A percentile compares a stretch with the other conserved stretches of the same genome.
Evolutionary conservation across 1,139 yeast genomes (phyloP).

Genomic region (Saccharomyces hybrid): DNA sequence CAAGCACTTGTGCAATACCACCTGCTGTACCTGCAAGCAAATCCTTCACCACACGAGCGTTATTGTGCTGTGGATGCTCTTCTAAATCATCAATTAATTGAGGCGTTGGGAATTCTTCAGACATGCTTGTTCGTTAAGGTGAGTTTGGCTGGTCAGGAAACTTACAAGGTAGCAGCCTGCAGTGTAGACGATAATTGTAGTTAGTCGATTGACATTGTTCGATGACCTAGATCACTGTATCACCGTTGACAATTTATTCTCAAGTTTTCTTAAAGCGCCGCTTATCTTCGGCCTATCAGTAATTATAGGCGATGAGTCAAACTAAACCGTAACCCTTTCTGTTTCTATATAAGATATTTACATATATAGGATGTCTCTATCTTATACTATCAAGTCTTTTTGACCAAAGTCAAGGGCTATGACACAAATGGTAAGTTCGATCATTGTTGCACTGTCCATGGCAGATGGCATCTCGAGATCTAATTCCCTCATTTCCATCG

Average conservation of each 20-base stretch:
- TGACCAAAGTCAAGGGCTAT: conserved; percentile 22
- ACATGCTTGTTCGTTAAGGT: conserved; percentile 15
- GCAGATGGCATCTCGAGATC: background rate
- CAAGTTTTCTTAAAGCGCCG: background rate
- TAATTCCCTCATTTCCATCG: background rate
- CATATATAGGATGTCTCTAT: no score
- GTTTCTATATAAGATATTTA: background rate
- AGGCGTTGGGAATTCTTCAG: conserved; percentile 29
- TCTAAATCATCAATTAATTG: conserved; percentile 30
- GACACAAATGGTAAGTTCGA: conserved; percentile 15
- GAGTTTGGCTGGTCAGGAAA: background rate
- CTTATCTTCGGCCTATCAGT: conserved; percentile 3
- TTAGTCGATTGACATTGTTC: background rate
- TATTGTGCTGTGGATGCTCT: conserved; percentile 15
- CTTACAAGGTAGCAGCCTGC: background rate
- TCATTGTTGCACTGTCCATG: conserved; percentile 5
- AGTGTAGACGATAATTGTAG: background rate
- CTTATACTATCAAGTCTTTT: conserved; percentile 12
- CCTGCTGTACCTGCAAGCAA: conserved; percentile 88
- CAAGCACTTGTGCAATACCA: conserved; percentile 87
- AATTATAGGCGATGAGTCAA: background rate
- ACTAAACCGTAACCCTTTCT: background rate
- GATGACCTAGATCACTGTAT: background rate
- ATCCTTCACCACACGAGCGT: conserved; percentile 61
- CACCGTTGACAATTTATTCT: background rate